Evolutionary conservation across 805 yeast genomes (phyloP).

Genomic region (Candida gorgasii): DNA sequence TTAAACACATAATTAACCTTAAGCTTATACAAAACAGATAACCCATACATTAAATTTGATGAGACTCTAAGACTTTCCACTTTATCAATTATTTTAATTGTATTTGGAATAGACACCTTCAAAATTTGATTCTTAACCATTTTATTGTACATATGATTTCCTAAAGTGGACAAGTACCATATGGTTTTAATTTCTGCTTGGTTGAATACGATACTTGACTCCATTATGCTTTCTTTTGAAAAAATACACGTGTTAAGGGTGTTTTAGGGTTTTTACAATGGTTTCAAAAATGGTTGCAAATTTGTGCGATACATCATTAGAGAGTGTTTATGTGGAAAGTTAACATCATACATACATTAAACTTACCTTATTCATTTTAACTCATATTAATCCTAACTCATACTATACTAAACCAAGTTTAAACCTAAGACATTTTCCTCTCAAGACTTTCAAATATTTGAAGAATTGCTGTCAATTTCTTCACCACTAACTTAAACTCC

Average conservation of each 20-base stretch:
- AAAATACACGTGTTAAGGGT: neutral
- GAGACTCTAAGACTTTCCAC: conserved; percentile 27
- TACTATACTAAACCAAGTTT: neutral
- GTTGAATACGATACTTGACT: neutral
- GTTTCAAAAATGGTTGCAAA: conserved; percentile 3
- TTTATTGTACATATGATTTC: conserved; percentile 4
- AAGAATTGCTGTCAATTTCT: conserved; percentile 25
- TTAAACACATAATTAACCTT: conserved; percentile 48
- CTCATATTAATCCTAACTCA: no score
- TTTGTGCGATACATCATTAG: neutral
- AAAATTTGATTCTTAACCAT: conserved; percentile 7
- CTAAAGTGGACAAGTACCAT: conserved; percentile 14
- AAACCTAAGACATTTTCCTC: conserved; percentile 17
- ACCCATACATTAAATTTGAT: conserved; percentile 50
- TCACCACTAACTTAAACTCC: conserved; percentile 23
- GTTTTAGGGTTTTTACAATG: neutral
- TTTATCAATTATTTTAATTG: conserved; percentile 29
- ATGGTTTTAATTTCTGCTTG: conserved; percentile 11
- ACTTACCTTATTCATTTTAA: neutral
- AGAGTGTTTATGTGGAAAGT: no score
- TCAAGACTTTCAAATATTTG: conserved; percentile 22
- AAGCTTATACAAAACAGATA: conserved; percentile 48
- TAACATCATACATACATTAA: neutral
- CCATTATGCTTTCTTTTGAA: neutral
- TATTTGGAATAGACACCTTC: conserved; percentile 36